Percentiles rank a stretch among this genome's conserved stretches.
Evolutionary conservation across 2,329 filamentous ascomycete species (phyloP).

Genomic region (Tolypocladium inflatum): DNA sequence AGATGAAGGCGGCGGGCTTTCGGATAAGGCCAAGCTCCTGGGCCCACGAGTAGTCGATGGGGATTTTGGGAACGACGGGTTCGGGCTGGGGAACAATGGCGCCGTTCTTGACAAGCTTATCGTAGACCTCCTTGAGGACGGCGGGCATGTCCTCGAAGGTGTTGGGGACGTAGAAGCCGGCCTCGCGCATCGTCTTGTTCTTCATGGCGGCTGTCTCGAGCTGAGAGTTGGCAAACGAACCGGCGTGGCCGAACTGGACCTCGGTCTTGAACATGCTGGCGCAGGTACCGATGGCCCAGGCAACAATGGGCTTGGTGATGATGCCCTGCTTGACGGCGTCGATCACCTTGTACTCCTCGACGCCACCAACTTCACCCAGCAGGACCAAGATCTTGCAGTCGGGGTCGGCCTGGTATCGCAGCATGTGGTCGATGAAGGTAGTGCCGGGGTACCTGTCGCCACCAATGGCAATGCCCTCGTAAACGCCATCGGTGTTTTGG

Average conservation of each 20-base stretch:
- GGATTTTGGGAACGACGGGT: constrained; percentile 95
- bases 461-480: constrained; percentile 98
- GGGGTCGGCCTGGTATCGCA: constrained; percentile 92
- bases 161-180: constrained; percentile 86
- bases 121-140: constrained; percentile 71
- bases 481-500: constrained; percentile 93
- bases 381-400: constrained; percentile 96
- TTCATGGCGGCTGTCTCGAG: constrained; percentile 94
- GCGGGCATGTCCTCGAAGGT: constrained; percentile 93
- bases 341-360: constrained; percentile 99
- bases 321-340: constrained; percentile 89
- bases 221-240: constrained; percentile 97
- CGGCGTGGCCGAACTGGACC: constrained; percentile 98
- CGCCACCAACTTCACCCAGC: constrained; percentile 96
- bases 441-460: constrained; percentile 98
- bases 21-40: constrained; percentile 98
- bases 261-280: constrained; percentile 99
- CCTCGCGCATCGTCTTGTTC: constrained; percentile 95
- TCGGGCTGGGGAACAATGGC: constrained; percentile 79
- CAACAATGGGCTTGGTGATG: constrained; percentile 98
- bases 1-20: constrained; percentile 99
- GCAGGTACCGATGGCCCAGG: constrained; percentile 98
- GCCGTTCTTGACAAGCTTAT: constrained; percentile 76
- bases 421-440: constrained; percentile 97
- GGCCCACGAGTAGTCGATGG: constrained; percentile 98